Evolutionary conservation across 306 rosid species (phyloP).

Genomic region (Acmispon strigosus): DNA sequence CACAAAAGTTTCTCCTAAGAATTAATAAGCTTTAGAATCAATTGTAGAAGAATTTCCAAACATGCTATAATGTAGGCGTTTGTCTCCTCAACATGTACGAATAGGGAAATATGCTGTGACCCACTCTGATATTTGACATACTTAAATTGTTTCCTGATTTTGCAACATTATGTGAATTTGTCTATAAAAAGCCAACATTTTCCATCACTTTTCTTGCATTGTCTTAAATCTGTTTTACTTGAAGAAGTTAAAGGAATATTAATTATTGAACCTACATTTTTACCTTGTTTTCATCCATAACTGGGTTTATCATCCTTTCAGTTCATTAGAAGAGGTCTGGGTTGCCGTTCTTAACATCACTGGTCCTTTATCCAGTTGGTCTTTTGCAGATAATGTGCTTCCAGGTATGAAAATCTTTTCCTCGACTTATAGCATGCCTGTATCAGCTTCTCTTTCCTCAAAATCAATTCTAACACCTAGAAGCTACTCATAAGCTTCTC

Average conservation of each 20-base stretch:
- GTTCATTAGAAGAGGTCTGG: slow-evolving; percentile 90
- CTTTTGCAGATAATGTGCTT: slow-evolving; percentile 75
- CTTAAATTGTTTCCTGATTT: not conserved
- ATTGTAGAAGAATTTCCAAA: no score
- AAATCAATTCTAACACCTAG: no score
- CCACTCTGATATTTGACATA: not conserved
- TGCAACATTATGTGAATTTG: not conserved
- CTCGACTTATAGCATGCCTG: not conserved
- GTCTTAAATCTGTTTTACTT: not conserved
- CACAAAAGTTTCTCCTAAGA: no score
- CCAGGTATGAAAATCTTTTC: slow-evolving; percentile 50
- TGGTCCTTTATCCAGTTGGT: slow-evolving; percentile 97
- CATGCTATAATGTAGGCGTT: not conserved
- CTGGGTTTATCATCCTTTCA: slow-evolving; percentile 29
- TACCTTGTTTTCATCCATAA: not conserved
- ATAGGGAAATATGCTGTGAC: not conserved
- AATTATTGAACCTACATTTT: not conserved
- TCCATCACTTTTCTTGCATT: not conserved
- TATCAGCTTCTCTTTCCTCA: no score
- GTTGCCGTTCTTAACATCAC: slow-evolving; percentile 87
- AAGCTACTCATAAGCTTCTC: no score
- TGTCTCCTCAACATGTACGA: not conserved
- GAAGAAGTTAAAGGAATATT: not conserved
- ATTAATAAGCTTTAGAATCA: no score
- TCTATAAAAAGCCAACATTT: not conserved